Conservation (phyloP, 345 rosid species). For the Dovyalis caffra region DNA sequence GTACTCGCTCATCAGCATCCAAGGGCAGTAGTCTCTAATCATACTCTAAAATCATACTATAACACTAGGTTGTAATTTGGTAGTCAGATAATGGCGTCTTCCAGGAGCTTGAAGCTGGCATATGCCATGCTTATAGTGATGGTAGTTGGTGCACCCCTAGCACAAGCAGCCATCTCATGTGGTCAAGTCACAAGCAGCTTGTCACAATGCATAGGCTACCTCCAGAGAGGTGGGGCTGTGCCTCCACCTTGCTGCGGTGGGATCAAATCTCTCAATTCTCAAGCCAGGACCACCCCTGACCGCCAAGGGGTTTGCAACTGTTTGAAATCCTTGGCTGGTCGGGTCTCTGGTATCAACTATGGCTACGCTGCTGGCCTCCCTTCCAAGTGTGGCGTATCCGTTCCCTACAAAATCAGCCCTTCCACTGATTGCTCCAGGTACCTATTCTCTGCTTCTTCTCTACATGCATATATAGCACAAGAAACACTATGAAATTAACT, state of each 20-base stretch:
- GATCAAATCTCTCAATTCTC: constrained; percentile 5
- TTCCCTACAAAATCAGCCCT: constrained; percentile 5
- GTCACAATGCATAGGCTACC: constrained; percentile 19
- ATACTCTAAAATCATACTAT: background rate
- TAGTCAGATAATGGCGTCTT: no score
- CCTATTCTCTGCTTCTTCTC: background rate
- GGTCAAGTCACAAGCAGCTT: constrained; percentile 20
- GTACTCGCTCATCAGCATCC: background rate
- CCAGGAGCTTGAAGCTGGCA: no score
- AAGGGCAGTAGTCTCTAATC: background rate
- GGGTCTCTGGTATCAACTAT: background rate
- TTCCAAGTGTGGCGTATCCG: background rate
- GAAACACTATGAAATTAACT: no score
- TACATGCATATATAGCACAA: no score
- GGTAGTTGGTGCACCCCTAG: constrained; percentile 24
- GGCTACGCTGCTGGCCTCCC: background rate
- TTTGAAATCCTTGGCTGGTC: constrained; percentile 12
- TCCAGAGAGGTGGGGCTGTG: background rate
- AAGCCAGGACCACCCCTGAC: constrained; percentile 27
- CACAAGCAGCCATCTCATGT: constrained; percentile 31
- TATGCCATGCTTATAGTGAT: constrained; percentile 14
- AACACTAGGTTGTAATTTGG: no score
- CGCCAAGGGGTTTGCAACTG: constrained; percentile 33
- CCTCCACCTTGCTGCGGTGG: constrained; percentile 22
- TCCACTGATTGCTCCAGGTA: constrained; percentile 2